Conservation (phyloP, 2,329 filamentous ascomycete species). For the Cordyceps sp. region DNA sequence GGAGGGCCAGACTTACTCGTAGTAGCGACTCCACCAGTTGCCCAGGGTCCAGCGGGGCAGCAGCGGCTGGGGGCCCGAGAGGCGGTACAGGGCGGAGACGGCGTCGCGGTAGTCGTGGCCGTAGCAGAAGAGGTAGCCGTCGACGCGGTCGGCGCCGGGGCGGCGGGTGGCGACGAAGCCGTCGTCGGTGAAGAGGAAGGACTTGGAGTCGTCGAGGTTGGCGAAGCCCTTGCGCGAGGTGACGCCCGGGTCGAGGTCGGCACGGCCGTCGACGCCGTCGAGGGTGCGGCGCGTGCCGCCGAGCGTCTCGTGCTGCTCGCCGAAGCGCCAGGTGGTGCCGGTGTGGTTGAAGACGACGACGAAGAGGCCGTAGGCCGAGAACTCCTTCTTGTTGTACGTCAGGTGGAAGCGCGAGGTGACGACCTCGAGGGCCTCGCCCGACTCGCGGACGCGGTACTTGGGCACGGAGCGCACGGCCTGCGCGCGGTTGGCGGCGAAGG, state of each 20-base stretch:
- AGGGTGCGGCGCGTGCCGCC: conserved; percentile 36
- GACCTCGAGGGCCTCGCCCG: conserved; percentile 31
- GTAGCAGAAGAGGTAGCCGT: conserved; percentile 44
- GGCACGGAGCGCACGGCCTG: conserved; percentile 19
- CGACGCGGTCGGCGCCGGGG: conserved; percentile 24
- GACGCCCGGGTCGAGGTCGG: conserved; percentile 31
- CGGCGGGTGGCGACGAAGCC: conserved; percentile 33
- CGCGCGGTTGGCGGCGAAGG: conserved; percentile 43
- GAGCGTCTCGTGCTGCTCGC: conserved; percentile 22
- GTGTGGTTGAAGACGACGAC: conserved; percentile 25
- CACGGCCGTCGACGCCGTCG: conserved; percentile 33
- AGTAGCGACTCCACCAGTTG: conserved; percentile 51
- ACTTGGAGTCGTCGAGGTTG: conserved; percentile 33
- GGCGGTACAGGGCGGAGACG: conserved; percentile 33
- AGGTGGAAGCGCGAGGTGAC: conserved; percentile 37
- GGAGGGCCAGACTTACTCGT: no score
- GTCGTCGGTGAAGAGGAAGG: conserved; percentile 37
- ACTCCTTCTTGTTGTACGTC: conserved; percentile 39
- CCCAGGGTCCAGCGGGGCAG: conserved; percentile 41
- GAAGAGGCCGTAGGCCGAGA: conserved; percentile 31
- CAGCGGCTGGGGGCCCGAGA: conserved; percentile 38
- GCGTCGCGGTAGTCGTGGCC: conserved; percentile 38
- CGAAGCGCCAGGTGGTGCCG: conserved; percentile 30
- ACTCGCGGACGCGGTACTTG: conserved; percentile 29
- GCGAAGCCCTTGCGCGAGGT: conserved; percentile 33